A percentile compares a stretch with the other conserved stretches of the same genome.
Evolutionary conservation across 352 stramenopile species (phyloP).

Genomic region (Phytophthora sojae): DNA sequence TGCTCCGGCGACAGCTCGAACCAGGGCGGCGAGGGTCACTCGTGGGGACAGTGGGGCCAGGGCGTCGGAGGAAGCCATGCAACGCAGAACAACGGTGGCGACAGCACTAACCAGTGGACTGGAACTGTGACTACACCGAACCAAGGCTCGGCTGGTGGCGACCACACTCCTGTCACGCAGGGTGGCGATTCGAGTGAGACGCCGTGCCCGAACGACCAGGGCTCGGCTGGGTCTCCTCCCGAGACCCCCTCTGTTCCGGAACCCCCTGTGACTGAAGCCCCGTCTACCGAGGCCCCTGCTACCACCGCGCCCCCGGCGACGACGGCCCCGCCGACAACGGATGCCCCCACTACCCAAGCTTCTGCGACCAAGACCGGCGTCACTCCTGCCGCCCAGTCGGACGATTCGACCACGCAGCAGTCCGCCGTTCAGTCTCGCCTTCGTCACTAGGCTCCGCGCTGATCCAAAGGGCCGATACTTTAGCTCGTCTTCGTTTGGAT

Average conservation of each 20-base stretch:
- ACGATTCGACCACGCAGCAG: constrained; percentile 19
- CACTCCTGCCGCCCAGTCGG: constrained; percentile 17
- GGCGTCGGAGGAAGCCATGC: background rate
- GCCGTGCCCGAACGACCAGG: constrained; percentile 6
- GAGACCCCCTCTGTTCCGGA: background rate
- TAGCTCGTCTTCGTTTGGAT: too few relatives aligned
- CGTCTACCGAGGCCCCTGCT: background rate
- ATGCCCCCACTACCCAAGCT: background rate
- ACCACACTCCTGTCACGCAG: constrained; percentile 5
- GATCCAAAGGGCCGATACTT: too few relatives aligned
- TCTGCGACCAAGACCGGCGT: constrained; percentile 20
- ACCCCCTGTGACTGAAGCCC: background rate
- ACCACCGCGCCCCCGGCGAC: constrained; percentile 9
- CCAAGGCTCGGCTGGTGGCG: constrained; percentile 2
- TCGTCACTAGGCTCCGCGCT: constrained; percentile 7
- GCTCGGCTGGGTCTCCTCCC: constrained; percentile 11
- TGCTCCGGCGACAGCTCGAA: background rate
- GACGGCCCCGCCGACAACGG: constrained; percentile 2
- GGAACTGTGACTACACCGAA: constrained; percentile 21
- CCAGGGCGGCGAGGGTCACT: background rate
- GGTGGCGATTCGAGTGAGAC: constrained; percentile 15
- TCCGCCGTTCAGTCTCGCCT: constrained; percentile 23
- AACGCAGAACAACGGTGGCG: background rate
- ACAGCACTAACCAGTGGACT: constrained; percentile 23
- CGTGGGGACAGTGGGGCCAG: background rate